These are phyloP conservation scores for Paracorniculantispora psalliotae DNA, from an alignment of 2,329 filamentous ascomycete genomes.

Conservation along the genomic window DNA sequence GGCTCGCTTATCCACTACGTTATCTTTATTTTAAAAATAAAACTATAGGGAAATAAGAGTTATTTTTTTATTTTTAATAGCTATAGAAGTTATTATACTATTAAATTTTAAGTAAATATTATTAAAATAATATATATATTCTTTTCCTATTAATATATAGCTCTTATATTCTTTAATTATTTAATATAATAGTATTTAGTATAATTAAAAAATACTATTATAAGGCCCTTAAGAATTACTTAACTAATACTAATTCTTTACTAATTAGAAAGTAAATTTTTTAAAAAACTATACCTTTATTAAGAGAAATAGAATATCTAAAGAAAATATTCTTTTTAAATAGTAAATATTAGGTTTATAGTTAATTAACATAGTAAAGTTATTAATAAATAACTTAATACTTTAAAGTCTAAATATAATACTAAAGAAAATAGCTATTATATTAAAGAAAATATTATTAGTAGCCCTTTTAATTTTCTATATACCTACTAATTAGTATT, in stretches of 20 bases:
- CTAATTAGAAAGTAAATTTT: neutral
- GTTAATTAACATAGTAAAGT: neutral
- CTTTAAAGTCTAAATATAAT: too few relatives aligned
- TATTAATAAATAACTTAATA: neutral
- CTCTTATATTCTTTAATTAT: neutral
- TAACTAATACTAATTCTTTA: neutral
- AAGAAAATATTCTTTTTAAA: neutral
- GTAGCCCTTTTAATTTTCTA: too few relatives aligned
- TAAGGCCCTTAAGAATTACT: neutral
- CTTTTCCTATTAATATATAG: slow-evolving; percentile 4
- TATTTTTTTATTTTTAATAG: neutral
- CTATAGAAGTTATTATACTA: slow-evolving; percentile 5
- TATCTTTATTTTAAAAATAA: neutral
- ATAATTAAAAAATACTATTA: neutral
- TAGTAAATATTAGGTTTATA: neutral
- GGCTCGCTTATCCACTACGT: too few relatives aligned
- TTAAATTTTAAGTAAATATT: slow-evolving; percentile 4
- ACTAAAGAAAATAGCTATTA: too few relatives aligned
- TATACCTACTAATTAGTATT: too few relatives aligned
- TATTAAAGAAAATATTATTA: too few relatives aligned
- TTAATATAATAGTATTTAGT: slow-evolving; percentile 3
- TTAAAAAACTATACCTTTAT: neutral
- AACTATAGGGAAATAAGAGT: neutral
- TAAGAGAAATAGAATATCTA: neutral
- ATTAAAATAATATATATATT: slow-evolving; percentile 2